Percentiles rank a stretch among this genome's conserved stretches.
Evolutionary conservation across 495 filamentous ascomycete genomes (phyloP).

Genomic region (Daldinia loculata): DNA sequence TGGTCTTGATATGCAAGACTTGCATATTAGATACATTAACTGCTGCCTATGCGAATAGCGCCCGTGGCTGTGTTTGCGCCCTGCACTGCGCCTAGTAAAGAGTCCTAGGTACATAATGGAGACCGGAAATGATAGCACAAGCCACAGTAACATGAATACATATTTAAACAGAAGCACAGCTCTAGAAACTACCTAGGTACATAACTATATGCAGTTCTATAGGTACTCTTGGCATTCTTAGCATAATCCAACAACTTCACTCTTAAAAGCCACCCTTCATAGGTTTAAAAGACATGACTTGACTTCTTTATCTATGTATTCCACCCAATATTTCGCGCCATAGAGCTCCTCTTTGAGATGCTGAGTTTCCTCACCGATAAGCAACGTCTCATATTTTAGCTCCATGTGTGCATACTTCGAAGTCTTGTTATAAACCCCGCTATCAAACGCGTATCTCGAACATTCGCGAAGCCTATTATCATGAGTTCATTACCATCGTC

Average conservation of each 20-base stretch:
- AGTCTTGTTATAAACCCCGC: neutral
- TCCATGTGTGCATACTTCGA: conserved; percentile 20
- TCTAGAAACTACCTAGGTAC: neutral
- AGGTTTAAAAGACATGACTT: no score
- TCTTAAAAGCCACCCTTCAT: neutral
- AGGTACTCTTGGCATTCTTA: no score
- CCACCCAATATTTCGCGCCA: conserved; percentile 26
- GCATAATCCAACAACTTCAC: no score
- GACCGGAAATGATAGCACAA: neutral
- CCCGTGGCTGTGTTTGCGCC: neutral
- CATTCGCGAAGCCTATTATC: conserved; percentile 37
- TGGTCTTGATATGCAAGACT: no score
- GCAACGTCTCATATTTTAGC: conserved; percentile 7
- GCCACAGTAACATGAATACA: neutral
- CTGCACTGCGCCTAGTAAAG: neutral
- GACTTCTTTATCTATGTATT: conserved; percentile 2
- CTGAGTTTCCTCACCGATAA: conserved; percentile 26
- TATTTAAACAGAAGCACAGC: neutral
- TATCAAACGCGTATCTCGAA: conserved; percentile 23
- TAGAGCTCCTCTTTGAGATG: conserved; percentile 14
- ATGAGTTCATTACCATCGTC: neutral
- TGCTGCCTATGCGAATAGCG: conserved; percentile 20
- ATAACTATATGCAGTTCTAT: no score
- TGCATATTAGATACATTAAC: neutral
- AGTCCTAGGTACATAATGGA: no score